A percentile compares a stretch with the other conserved stretches of the same genome.
These are phyloP conservation scores for Psilocybe sp. DNA, from an alignment of 768 basidiomycete genomes.

Conservation along the genomic window DNA sequence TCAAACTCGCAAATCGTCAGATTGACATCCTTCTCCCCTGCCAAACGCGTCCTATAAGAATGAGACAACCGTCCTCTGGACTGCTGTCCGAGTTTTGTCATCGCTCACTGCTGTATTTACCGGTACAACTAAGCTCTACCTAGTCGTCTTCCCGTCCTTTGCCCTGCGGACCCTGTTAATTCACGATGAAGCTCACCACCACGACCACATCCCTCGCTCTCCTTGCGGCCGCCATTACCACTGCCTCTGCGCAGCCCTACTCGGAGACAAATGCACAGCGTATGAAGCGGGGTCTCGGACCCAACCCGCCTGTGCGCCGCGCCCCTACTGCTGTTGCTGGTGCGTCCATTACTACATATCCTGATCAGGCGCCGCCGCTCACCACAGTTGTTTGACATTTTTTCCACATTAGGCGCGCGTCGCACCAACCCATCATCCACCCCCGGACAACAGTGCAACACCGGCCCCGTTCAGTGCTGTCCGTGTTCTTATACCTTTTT, in stretches of 20 bases:
- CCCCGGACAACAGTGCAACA: constrained; percentile 33
- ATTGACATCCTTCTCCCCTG: no score
- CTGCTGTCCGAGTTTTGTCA: no score
- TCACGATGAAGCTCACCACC: constrained; percentile 39
- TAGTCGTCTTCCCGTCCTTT: constrained; percentile 12
- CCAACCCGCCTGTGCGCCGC: constrained; percentile 41
- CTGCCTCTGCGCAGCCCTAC: constrained; percentile 27
- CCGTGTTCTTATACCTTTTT: constrained; percentile 4
- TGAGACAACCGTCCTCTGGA: no score
- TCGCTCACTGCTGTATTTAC: no score
- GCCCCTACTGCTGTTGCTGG: constrained; percentile 27
- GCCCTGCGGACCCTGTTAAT: constrained; percentile 4
- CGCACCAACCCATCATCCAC: constrained; percentile 31
- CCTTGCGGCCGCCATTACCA: constrained; percentile 33
- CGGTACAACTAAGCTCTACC: background rate
- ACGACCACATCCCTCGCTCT: constrained; percentile 34
- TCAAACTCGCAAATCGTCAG: no score
- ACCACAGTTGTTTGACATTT: no score
- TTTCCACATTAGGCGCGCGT: constrained; percentile 30
- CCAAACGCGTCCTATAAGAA: no score
- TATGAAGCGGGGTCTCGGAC: constrained; percentile 51
- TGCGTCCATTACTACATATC: constrained; percentile 16
- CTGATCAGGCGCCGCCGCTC: no score
- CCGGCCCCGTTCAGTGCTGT: constrained; percentile 45
- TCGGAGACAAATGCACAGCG: constrained; percentile 51